Base-by-base conservation (phyloP, 2,329 filamentous ascomycete species). In the Colletotrichum orbiculare region DNA sequence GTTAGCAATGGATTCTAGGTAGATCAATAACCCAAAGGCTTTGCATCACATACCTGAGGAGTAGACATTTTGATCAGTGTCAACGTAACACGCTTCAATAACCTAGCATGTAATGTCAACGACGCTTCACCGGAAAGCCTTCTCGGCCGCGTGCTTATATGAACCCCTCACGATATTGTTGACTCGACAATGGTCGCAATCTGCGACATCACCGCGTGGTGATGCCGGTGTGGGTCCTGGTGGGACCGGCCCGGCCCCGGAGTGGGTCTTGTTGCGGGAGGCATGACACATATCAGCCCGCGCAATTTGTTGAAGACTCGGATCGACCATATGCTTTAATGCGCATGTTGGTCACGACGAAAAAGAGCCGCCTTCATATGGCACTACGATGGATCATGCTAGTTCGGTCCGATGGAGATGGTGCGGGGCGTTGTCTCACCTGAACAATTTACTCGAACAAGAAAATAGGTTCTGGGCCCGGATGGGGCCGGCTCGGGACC, bases 231-330 rank as follows among this genome's bases (percentile, higher is more conserved):
- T 56, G 63, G 58, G n/a, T n/a, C 45, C 45, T 33, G 47, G 50
- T 57, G 63, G 63, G 53, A 66, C 63, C 63, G 63, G 63, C 52
- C 63, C 63, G 58, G 63, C 15, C n/a, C 58, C 52, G 58, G 47
- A 34, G 58, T 62, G 52, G 42, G 37, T 37, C 34, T 39, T 8
- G 37, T 37, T 35, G 47, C 52, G 58, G 58, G 42, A 41, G 13
- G 58, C 38, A 52, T 63, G 58, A 66, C 63, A 66, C 58, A 65
- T 62, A 61, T 55, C 46, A 53, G 53, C 33, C 37, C 41, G 58
- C 58, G 33, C 17, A 17, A 53, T 43, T 34, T 56, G 52, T 37
- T 62, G 57, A 66, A 38, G 41, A 34, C 41, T 34, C 41, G 11
- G 50, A 45, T n/a, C n/a, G 45, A 48, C 34, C 15, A 33, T 35